Evolutionary conservation across 2,329 filamentous ascomycete species (phyloP).

Genomic region (Paraconiothyrium brasiliense): DNA sequence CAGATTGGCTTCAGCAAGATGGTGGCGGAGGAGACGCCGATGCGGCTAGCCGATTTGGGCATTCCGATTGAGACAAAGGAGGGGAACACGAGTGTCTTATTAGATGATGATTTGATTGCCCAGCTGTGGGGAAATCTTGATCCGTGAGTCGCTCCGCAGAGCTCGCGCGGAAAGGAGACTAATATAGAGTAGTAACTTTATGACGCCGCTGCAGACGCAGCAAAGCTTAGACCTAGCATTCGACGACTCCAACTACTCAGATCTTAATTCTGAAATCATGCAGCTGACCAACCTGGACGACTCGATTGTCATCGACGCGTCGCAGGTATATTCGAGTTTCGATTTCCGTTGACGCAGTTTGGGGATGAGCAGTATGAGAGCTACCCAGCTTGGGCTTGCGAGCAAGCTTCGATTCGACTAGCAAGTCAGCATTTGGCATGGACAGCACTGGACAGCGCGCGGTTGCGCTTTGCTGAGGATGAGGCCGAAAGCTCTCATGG

Average conservation of each 20-base stretch:
- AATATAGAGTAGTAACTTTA: constrained; percentile 31
- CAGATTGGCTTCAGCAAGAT: constrained; percentile 48
- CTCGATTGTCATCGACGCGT: constrained; percentile 40
- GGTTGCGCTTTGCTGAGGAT: too few relatives aligned
- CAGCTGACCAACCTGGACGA: constrained; percentile 44
- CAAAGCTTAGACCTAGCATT: constrained; percentile 45
- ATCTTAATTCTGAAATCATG: constrained; percentile 41
- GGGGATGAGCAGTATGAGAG: background rate
- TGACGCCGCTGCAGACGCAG: constrained; percentile 46
- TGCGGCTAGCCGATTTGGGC: constrained; percentile 42
- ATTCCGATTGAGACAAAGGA: constrained; percentile 30
- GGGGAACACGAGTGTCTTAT: constrained; percentile 25
- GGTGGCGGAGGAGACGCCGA: constrained; percentile 45
- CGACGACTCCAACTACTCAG: constrained; percentile 43
- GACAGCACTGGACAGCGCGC: too few relatives aligned
- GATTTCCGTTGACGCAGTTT: constrained; percentile 20
- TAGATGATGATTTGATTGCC: constrained; percentile 41
- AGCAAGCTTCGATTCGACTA: too few relatives aligned
- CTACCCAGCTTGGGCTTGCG: too few relatives aligned
- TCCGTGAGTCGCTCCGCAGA: constrained; percentile 32
- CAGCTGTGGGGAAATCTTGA: constrained; percentile 46
- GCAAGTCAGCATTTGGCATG: too few relatives aligned
- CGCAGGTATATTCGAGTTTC: constrained; percentile 30
- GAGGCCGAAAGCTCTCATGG: too few relatives aligned
- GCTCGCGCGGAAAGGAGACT: background rate